Evolutionary conservation across 345 rosid genomes (phyloP).

Genomic region (Citrus hindsii): DNA sequence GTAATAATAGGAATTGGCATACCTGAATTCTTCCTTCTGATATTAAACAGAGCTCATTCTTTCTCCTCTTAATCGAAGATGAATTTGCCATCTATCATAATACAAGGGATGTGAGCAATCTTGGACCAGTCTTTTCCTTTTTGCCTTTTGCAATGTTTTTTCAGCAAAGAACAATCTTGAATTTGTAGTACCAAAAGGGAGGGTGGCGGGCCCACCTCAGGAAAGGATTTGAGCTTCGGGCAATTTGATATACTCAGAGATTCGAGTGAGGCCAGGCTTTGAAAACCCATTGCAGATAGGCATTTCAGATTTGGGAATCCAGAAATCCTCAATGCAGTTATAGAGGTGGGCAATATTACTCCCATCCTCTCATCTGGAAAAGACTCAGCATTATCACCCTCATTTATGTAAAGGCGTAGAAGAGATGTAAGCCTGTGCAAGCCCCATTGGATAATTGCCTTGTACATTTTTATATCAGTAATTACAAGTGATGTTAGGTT

Average conservation of each 20-base stretch:
- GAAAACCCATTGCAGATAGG: neutral
- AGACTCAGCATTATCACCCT: neutral
- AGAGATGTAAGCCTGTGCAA: neutral
- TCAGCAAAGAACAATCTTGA: neutral
- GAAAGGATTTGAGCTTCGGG: neutral
- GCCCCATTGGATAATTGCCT: neutral
- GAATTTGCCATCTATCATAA: neutral
- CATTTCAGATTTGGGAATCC: neutral
- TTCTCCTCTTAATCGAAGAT: neutral
- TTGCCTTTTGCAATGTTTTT: neutral
- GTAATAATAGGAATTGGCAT: neutral
- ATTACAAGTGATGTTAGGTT: too few species aligned
- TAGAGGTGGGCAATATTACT: neutral
- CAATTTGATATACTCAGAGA: neutral
- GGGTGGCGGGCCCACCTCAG: neutral
- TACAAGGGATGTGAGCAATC: too few species aligned
- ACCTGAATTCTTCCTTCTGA: too few species aligned
- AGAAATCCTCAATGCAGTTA: neutral
- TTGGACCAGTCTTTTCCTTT: neutral
- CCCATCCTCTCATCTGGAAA: neutral
- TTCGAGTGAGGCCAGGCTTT: neutral
- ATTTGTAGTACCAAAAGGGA: neutral
- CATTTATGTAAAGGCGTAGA: neutral
- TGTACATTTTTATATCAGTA: neutral
- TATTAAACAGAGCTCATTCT: neutral